Evolutionary conservation across 225 moss, liverwort and hornwort genomes (phyloP).

Genomic region (Polytrichum commune): DNA sequence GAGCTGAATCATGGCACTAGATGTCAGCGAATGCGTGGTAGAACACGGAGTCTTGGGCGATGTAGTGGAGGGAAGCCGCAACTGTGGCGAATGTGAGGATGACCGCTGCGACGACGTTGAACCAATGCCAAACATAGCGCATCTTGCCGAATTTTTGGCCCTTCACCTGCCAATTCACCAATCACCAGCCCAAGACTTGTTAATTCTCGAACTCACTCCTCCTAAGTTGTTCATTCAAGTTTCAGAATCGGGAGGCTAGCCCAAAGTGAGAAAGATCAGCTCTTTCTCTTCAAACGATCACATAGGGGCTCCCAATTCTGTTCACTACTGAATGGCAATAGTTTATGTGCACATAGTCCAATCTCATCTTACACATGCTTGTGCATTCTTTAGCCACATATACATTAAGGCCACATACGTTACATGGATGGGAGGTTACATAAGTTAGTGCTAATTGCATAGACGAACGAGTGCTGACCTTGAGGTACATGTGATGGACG

Average conservation of each 20-base stretch:
- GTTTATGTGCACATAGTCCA: too few relatives aligned
- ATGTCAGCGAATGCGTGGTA: constrained; percentile 34
- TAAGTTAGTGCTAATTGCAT: background rate
- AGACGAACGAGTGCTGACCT: constrained; percentile 16
- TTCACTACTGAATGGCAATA: too few relatives aligned
- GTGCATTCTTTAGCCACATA: too few relatives aligned
- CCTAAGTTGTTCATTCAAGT: background rate
- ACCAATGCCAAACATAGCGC: constrained; percentile 22
- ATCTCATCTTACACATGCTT: too few relatives aligned
- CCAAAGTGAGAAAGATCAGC: too few relatives aligned
- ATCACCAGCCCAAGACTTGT: background rate
- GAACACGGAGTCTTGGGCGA: constrained; percentile 23
- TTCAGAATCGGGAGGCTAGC: too few relatives aligned
- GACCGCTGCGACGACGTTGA: constrained; percentile 14
- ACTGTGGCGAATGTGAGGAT: constrained; percentile 25
- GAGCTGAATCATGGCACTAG: background rate
- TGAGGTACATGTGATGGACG: constrained; percentile 48
- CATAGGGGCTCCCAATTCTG: too few relatives aligned
- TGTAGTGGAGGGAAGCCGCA: constrained; percentile 27
- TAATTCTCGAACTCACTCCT: background rate
- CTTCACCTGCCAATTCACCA: constrained; percentile 21
- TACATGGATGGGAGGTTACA: too few relatives aligned
- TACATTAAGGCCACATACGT: too few relatives aligned
- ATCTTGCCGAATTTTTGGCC: constrained; percentile 1
- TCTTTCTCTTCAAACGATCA: too few relatives aligned